Conservation (phyloP, 176 grass and related monocot genomes). For the Triticum timopheevii region DNA sequence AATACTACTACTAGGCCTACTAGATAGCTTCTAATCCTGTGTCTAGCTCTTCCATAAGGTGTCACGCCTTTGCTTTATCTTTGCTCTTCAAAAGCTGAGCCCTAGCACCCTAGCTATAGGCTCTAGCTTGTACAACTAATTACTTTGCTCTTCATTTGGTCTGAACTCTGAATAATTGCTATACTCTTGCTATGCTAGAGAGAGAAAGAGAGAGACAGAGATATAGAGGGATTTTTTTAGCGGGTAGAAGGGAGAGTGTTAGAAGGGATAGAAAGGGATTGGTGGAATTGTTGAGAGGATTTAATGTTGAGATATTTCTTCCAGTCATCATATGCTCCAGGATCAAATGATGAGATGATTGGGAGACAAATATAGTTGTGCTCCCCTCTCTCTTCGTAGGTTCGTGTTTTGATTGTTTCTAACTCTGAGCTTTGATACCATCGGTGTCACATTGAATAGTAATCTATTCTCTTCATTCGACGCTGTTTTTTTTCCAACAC, state of each 20-base stretch:
- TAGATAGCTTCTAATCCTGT: conserved; percentile 30
- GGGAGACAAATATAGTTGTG: neutral
- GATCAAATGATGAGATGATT: conserved; percentile 37
- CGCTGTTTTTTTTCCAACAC: neutral
- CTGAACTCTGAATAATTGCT: conserved; percentile 39
- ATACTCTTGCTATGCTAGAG: neutral
- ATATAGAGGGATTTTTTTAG: neutral
- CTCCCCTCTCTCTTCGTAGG: neutral
- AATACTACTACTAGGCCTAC: neutral
- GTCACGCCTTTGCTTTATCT: conserved; percentile 49
- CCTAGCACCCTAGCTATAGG: conserved; percentile 32
- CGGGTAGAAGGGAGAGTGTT: neutral
- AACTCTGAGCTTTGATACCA: neutral
- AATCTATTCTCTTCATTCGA: neutral
- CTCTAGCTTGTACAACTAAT: conserved; percentile 3
- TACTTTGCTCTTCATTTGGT: conserved; percentile 22
- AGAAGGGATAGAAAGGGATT: neutral
- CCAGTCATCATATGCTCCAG: conserved; percentile 39
- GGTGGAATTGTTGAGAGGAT: neutral
- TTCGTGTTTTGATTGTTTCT: conserved; percentile 12
- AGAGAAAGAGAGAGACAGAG: neutral
- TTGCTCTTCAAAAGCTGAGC: conserved; percentile 68
- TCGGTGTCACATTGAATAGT: neutral
- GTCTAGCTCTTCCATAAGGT: conserved; percentile 35
- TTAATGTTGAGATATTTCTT: conserved; percentile 5